Evolutionary conservation across 352 stramenopile genomes (phyloP), one percentile per base, ranked within the genome.

Genomic region (Hyaloperonospora brassicae): DNA sequence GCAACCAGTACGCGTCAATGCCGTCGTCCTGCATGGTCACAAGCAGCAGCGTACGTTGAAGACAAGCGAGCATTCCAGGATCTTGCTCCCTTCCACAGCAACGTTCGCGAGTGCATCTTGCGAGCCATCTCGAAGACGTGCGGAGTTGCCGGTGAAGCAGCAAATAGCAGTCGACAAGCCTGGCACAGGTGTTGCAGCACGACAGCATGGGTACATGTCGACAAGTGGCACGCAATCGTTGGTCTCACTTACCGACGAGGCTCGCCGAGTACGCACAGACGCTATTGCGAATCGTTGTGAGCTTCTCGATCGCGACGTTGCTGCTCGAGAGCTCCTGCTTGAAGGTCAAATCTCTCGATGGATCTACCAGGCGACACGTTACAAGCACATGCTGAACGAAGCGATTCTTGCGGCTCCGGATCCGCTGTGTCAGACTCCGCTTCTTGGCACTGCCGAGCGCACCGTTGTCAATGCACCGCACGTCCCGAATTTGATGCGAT

Each of bases 321-420:
- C 74, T 83, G 44, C 72, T 71, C 39, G 47, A 48, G 48, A 73
- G 63, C 21, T 71, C 76, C 31, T 78, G 65, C 25, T 66, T 64
- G 57, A 84, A 87, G 41, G 66, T 70, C 25, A 70, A 27, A 52
- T 90, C 79, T 55, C 60, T 68, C 10, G 79, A 78, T 11, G 67
- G 65, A 34, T 82, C 66, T 6, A 73, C 61, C 4, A 90, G 52
- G 0, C 51, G 76, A 27, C 68, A 74, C 1, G 57, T 64, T 31
- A 90, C 72, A 13, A 87, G 68, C 21, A 73, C 51, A 25, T 72
- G 77, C 62, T 90, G 79, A 23, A 90, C 66, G 9, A 79, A 40
- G 27, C 79, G 77, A 54, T 90, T 90, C 58, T 85, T 86, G 50
- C 70, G 61, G 43, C 70, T 61, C 13, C 62, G 61, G 41, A 73